Evolutionary conservation across 1,284 basidiomycete genomes (phyloP).

Genomic region (Malassezia equina): DNA sequence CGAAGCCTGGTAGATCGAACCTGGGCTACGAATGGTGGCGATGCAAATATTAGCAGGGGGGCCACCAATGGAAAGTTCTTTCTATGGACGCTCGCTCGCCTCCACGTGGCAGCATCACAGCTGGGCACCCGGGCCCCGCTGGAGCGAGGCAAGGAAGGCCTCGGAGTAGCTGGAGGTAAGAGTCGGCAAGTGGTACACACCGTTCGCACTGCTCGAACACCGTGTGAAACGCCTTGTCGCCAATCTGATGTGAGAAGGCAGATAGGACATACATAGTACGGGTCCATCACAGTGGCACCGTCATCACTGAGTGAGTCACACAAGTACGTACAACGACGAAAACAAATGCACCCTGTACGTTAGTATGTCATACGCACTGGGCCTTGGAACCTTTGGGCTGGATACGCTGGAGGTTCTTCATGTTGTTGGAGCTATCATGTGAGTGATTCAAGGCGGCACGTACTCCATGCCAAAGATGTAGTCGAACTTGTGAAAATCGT

Average conservation of each 20-base stretch:
- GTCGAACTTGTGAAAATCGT: conserved; percentile 50
- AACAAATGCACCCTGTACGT: conserved; percentile 6
- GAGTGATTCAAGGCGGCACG: background rate
- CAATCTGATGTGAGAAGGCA: conserved; percentile 1
- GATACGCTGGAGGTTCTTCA: conserved; percentile 46
- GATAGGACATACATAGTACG: conserved; percentile 15
- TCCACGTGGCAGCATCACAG: conserved; percentile 14
- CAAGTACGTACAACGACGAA: conserved; percentile 10
- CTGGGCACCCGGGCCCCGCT: conserved; percentile 5
- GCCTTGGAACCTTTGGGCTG: conserved; percentile 38
- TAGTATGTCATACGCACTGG: conserved; percentile 9
- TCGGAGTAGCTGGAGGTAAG: conserved; percentile 17
- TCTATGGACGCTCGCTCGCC: background rate
- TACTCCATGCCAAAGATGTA: conserved; percentile 52
- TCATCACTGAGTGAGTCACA: conserved; percentile 15
- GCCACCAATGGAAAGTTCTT: conserved; percentile 6
- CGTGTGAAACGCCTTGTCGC: conserved; percentile 13
- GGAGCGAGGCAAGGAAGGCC: conserved; percentile 18
- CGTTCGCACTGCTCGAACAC: conserved; percentile 49
- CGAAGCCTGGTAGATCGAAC: background rate
- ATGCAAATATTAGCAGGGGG: background rate
- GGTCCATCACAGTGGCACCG: conserved; percentile 14
- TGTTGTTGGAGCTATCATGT: conserved; percentile 36
- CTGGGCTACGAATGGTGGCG: background rate
- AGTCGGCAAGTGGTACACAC: conserved; percentile 43